Evolutionary conservation across 805 yeast genomes (phyloP).

Genomic region (Debaryomyces maramus): DNA sequence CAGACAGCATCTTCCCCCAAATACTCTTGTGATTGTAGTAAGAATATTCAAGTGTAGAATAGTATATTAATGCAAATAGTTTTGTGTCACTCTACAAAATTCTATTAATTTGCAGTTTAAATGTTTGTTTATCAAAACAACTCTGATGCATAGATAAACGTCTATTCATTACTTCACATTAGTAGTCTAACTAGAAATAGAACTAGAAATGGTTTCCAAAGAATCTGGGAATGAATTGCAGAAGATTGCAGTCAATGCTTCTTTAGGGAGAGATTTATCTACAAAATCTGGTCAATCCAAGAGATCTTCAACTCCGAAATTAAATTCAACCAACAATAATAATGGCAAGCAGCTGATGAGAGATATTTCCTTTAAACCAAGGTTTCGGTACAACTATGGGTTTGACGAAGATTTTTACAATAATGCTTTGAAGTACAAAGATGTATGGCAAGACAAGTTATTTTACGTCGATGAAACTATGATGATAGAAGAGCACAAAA

Average conservation of each 20-base stretch:
- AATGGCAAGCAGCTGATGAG: constrained; percentile 10
- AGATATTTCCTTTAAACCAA: constrained; percentile 28
- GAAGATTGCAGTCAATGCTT: background rate
- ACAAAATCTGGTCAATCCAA: background rate
- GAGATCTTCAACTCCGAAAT: background rate
- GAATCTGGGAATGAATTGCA: background rate
- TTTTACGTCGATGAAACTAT: constrained; percentile 42
- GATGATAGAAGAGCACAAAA: constrained; percentile 7
- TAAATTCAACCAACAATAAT: background rate
- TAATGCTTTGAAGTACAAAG: constrained; percentile 44
- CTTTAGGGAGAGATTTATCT: background rate
- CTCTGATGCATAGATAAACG: too few species aligned
- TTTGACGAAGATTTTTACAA: constrained; percentile 43
- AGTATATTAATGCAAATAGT: too few species aligned
- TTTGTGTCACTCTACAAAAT: too few species aligned
- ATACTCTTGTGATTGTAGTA: too few species aligned
- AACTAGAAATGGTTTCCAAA: too few species aligned
- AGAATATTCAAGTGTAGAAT: too few species aligned
- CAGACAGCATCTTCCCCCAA: constrained; percentile 6
- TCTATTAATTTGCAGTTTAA: constrained; percentile 6
- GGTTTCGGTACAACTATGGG: constrained; percentile 49
- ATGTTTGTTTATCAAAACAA: constrained; percentile 1
- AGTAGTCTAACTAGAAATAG: too few species aligned
- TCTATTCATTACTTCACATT: too few species aligned
- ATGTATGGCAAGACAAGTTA: constrained; percentile 48